phyloP scores from a whole-genome alignment of 352 stramenopile species.

The Globisporangium canariense region DNA sequence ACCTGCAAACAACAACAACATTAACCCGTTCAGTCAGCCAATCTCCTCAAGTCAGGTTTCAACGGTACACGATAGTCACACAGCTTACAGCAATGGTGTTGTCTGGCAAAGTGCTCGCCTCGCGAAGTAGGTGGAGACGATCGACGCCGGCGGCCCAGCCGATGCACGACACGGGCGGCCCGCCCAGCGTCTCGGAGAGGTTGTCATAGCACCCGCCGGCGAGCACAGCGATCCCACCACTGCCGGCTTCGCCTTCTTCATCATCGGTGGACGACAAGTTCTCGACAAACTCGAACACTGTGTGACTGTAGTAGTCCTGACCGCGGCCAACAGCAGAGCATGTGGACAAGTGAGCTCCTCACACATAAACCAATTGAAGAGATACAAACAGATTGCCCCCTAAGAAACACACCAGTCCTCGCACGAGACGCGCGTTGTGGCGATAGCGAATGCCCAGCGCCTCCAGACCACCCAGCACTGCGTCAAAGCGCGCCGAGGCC shows the following conservation, averaged over 20 bases:
- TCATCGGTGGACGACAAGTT: conserved; percentile 13
- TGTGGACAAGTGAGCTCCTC: neutral
- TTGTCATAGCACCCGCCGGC: conserved; percentile 84
- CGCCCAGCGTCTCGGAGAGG: conserved; percentile 63
- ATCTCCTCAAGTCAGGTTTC: neutral
- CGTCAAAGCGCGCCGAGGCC: conserved; percentile 66
- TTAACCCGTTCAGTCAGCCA: neutral
- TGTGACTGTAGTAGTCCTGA: conserved; percentile 90
- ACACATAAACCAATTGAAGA: neutral
- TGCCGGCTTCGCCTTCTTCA: conserved; percentile 8
- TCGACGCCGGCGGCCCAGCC: conserved; percentile 87
- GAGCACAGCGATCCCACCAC: conserved; percentile 69
- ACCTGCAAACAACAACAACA: conserved; percentile 29
- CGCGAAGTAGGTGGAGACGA: conserved; percentile 59
- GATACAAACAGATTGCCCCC: no score
- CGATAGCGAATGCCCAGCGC: conserved; percentile 58
- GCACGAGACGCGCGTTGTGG: conserved; percentile 71
- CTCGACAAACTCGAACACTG: conserved; percentile 88
- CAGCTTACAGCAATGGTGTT: conserved; percentile 51
- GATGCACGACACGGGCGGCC: conserved; percentile 57
- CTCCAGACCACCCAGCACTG: conserved; percentile 51
- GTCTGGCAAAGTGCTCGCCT: conserved; percentile 18
- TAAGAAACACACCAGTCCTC: conserved; percentile 52
- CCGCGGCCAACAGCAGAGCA: neutral
- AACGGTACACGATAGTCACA: neutral